phyloP scores from a whole-genome alignment of 2,329 filamentous ascomycete genomes.

The Colletotrichum liriopes region DNA sequence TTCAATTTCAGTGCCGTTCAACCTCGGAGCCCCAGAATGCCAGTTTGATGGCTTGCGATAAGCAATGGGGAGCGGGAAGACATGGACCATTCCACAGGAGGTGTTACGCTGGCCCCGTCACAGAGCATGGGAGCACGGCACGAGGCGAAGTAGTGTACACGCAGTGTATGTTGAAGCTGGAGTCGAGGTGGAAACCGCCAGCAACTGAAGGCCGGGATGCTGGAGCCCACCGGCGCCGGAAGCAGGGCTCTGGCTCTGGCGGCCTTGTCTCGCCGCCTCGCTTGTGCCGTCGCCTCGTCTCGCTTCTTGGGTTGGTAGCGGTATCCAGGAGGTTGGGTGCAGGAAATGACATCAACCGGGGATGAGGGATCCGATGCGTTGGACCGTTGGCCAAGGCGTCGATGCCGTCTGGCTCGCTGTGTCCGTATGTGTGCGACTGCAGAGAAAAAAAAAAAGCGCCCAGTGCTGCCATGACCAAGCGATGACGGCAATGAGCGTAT shows the following conservation, averaged over 20 bases:
- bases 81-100: not conserved
- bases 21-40: conserved; percentile 1
- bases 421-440: not conserved
- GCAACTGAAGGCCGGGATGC: not conserved
- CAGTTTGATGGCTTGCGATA: conserved; percentile 15
- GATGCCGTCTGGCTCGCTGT: not conserved
- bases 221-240: conserved; percentile 20
- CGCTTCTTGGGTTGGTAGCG: conserved; percentile 22
- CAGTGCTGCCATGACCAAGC: not conserved
- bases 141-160: not conserved
- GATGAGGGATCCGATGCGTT: conserved; percentile 12
- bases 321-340: conserved; percentile 33
- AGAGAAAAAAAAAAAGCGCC: not conserved
- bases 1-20: conserved; percentile 34
- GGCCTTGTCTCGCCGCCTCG: conserved; percentile 17
- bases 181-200: not conserved
- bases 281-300: conserved; percentile 22
- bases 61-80: not conserved
- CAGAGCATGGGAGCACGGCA: not conserved
- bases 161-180: not conserved
- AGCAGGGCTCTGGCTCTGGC: conserved; percentile 18
- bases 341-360: conserved; percentile 39
- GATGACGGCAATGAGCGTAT: conserved; percentile 8
- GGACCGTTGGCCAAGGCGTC: conserved; percentile 11
- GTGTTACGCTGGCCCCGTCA: not conserved